phyloP scores from a whole-genome alignment of 78 protist species.

The Monocercomonoides exilis region DNA sequence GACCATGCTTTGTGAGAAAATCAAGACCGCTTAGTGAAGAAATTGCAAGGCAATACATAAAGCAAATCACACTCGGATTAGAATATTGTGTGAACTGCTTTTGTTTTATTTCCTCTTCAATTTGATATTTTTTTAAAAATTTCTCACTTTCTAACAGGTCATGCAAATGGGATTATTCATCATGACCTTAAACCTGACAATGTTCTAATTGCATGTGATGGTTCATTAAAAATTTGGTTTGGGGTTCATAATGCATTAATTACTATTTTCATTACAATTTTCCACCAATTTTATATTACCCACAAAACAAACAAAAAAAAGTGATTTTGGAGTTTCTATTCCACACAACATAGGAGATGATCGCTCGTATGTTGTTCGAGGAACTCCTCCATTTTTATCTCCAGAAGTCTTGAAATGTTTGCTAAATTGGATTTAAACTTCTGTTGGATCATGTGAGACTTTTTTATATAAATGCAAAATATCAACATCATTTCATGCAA shows the following conservation, averaged over 20 bases:
- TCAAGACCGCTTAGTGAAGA: background rate
- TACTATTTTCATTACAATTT: background rate
- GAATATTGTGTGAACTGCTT: background rate
- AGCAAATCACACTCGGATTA: background rate
- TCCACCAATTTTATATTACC: background rate
- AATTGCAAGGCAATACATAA: background rate
- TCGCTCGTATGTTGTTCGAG: background rate
- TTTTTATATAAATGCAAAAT: no score
- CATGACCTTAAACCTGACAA: conserved; percentile 57
- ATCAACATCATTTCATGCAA: no score
- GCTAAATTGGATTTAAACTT: no score
- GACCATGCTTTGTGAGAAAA: background rate
- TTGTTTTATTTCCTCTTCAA: background rate
- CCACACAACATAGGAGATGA: background rate
- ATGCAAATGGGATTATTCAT: conserved; percentile 28
- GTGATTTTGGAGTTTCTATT: background rate
- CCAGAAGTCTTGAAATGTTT: background rate
- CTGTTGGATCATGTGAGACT: no score
- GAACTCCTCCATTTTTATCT: background rate
- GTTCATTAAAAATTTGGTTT: background rate
- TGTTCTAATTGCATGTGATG: conserved; percentile 9
- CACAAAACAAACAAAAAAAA: background rate
- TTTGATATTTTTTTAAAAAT: background rate
- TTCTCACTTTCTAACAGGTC: background rate
- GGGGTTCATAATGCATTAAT: background rate